Conservation (phyloP, 2,329 filamentous ascomycete genomes). For the Stagonosporopsis chrysanthemi region DNA sequence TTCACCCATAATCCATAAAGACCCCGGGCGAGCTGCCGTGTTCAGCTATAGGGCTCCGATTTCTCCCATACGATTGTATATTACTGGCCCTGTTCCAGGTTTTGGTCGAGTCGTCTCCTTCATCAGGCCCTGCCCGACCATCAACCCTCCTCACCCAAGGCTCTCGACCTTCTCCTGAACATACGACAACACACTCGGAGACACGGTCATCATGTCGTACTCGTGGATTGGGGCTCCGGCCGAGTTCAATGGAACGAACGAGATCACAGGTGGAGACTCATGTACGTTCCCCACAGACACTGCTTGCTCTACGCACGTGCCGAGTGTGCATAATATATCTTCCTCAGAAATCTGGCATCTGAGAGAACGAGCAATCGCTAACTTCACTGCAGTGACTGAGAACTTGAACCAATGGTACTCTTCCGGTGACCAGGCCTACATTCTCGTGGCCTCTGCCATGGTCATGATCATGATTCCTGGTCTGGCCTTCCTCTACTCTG, state of each 20-base stretch:
- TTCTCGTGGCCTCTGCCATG: conserved; percentile 88
- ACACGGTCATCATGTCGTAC: conserved; percentile 55
- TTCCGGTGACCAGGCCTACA: conserved; percentile 91
- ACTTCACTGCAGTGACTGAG: conserved; percentile 66
- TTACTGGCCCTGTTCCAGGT: conserved; percentile 37
- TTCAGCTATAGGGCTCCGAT: conserved; percentile 42
- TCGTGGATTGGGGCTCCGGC: conserved; percentile 56
- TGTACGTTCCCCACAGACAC: conserved; percentile 62
- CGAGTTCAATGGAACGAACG: conserved; percentile 62
- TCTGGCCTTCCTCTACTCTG: conserved; percentile 96
- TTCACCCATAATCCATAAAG: conserved; percentile 41
- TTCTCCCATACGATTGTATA: conserved; percentile 43
- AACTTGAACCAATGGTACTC: conserved; percentile 98
- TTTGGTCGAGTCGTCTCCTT: conserved; percentile 16
- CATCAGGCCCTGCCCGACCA: conserved; percentile 25
- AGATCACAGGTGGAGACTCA: conserved; percentile 75
- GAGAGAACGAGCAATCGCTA: conserved; percentile 9
- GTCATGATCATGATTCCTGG: conserved; percentile 96
- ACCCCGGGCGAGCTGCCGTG: conserved; percentile 38
- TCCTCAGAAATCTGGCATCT: not conserved
- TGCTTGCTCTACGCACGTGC: conserved; percentile 31
- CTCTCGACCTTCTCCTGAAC: conserved; percentile 14
- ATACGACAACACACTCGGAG: conserved; percentile 19
- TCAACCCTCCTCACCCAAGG: conserved; percentile 16
- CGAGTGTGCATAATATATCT: conserved; percentile 7